Evolutionary conservation across 108 stramenopile species (phyloP).

Genomic region (Schizochytrium sp.): DNA sequence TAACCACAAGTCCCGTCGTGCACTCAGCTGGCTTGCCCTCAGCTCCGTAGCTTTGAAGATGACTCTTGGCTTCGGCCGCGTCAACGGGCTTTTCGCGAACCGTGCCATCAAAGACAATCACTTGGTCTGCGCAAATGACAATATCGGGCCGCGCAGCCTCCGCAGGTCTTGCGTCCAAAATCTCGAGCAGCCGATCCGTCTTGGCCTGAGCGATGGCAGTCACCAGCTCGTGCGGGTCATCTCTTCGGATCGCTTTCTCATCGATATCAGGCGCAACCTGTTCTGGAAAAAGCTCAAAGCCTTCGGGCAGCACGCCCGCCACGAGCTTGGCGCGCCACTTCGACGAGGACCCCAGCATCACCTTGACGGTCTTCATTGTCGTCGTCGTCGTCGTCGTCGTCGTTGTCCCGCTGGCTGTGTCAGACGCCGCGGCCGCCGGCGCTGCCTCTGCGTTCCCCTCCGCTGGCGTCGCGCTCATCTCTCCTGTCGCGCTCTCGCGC

Average conservation of each 20-base stretch:
- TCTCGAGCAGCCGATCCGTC: not conserved
- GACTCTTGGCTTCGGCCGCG: not conserved
- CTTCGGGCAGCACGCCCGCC: not conserved
- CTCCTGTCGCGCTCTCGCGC: too few relatives aligned
- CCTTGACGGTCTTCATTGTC: not conserved
- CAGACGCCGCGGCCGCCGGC: too few relatives aligned
- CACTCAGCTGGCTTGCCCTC: constrained; percentile 6
- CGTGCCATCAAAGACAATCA: constrained; percentile 1
- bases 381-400: not conserved
- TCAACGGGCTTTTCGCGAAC: not conserved
- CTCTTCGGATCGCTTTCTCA: not conserved
- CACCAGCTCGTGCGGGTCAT: not conserved
- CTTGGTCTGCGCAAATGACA: not conserved
- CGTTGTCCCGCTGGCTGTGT: not conserved
- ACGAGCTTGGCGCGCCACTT: not conserved
- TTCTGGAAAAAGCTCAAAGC: not conserved
- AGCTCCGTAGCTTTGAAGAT: not conserved
- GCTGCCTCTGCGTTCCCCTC: too few relatives aligned
- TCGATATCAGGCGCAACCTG: constrained; percentile 8
- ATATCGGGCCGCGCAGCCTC: not conserved
- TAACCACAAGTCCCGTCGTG: constrained; percentile 7
- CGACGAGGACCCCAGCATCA: not conserved
- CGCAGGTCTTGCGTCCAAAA: not conserved
- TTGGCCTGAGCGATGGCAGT: not conserved
- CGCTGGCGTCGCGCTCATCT: too few relatives aligned